Conservation (phyloP, 805 yeast genomes). For the Kazachstania bromeliacearum region DNA sequence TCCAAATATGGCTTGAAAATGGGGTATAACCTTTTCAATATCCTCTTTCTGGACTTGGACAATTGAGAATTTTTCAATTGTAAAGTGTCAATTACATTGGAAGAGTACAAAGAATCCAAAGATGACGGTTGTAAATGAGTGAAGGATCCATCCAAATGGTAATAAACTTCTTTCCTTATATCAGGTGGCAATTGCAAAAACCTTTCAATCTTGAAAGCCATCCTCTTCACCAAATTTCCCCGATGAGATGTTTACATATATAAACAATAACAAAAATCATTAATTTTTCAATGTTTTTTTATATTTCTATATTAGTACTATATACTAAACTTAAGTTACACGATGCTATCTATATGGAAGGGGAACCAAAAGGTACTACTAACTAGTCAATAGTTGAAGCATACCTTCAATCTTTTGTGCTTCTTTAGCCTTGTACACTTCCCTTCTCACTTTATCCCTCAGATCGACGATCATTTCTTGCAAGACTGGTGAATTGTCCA, state of each 20-base stretch:
- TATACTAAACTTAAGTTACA: too few relatives aligned
- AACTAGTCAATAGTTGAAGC: slow-evolving; percentile 68
- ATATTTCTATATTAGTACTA: too few relatives aligned
- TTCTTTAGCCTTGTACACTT: slow-evolving; percentile 72
- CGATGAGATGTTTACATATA: too few relatives aligned
- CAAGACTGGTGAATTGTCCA: slow-evolving; percentile 67
- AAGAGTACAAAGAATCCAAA: not conserved
- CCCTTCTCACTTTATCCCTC: slow-evolving; percentile 51
- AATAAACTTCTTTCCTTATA: slow-evolving; percentile 19
- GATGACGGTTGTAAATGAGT: slow-evolving; percentile 4
- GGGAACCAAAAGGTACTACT: slow-evolving; percentile 49
- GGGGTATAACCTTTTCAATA: slow-evolving; percentile 8
- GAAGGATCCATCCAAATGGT: slow-evolving; percentile 16
- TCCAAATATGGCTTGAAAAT: slow-evolving; percentile 15
- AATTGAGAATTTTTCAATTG: not conserved
- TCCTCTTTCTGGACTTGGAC: slow-evolving; percentile 1
- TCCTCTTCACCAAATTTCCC: not conserved
- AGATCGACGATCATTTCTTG: slow-evolving; percentile 61
- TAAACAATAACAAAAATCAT: too few relatives aligned
- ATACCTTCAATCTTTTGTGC: slow-evolving; percentile 88
- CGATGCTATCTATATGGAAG: too few relatives aligned
- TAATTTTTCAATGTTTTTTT: too few relatives aligned
- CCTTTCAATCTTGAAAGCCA: slow-evolving; percentile 4
- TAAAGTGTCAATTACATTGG: not conserved
- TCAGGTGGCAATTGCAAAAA: slow-evolving; percentile 21